Conservation (phyloP, 2,329 filamentous ascomycete species). For the Scytalidium lignicola region DNA sequence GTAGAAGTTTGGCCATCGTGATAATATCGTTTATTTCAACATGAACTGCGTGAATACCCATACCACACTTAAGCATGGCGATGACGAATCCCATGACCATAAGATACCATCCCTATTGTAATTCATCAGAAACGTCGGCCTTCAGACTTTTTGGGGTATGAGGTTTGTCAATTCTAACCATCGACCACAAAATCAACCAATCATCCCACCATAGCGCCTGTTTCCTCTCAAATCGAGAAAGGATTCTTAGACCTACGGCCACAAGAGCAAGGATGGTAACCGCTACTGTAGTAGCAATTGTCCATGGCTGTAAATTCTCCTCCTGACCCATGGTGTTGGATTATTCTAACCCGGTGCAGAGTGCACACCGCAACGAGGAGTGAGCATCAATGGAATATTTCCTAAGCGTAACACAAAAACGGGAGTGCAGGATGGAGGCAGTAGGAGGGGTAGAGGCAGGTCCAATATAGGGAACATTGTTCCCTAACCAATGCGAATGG, state of each 20-base stretch:
- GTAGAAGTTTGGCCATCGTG: constrained; percentile 40
- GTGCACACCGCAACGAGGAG: too few relatives aligned
- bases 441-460: too few relatives aligned
- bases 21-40: constrained; percentile 33
- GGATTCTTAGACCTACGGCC: constrained; percentile 34
- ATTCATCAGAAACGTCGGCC: background rate
- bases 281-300: constrained; percentile 32
- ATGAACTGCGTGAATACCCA: constrained; percentile 41
- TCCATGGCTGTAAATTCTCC: constrained; percentile 37
- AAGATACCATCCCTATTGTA: constrained; percentile 34
- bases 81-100: constrained; percentile 42
- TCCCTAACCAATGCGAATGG: too few relatives aligned
- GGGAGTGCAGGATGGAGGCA: too few relatives aligned
- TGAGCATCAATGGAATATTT: too few relatives aligned
- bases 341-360: too few relatives aligned
- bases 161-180: constrained; percentile 30
- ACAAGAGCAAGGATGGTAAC: constrained; percentile 37
- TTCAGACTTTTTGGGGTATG: constrained; percentile 2
- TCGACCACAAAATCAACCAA: constrained; percentile 42
- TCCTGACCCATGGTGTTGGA: constrained; percentile 18
- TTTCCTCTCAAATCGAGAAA: constrained; percentile 36
- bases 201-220: constrained; percentile 47
- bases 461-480: too few relatives aligned
- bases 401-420: too few relatives aligned
- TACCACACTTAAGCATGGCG: constrained; percentile 39